Conservation (phyloP, 2,329 filamentous ascomycete species). For the Alternaria triticina region DNA sequence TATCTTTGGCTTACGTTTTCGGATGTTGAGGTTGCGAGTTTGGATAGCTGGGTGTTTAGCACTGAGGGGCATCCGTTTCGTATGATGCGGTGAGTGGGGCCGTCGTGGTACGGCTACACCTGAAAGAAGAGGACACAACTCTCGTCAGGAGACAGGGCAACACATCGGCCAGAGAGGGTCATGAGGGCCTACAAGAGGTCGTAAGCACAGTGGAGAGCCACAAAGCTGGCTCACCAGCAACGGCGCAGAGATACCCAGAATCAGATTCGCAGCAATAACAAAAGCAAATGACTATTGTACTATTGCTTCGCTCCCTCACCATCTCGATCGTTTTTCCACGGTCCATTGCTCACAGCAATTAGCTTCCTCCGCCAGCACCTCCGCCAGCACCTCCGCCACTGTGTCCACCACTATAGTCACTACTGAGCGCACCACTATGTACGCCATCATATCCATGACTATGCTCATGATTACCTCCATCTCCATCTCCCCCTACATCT, state of each 20-base stretch:
- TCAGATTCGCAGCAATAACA: neutral
- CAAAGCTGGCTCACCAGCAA: neutral
- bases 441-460: neutral
- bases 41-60: slow-evolving; percentile 54
- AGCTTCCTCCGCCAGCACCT: neutral
- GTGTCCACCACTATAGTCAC: neutral
- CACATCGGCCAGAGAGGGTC: neutral
- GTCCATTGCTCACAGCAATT: neutral
- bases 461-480: neutral
- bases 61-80: slow-evolving; percentile 52
- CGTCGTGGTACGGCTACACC: neutral
- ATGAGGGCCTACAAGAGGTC: neutral
- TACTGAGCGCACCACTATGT: neutral
- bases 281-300: neutral
- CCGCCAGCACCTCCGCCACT: neutral
- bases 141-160: neutral
- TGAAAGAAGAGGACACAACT: neutral
- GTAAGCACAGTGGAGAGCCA: neutral
- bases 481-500: neutral
- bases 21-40: slow-evolving; percentile 43
- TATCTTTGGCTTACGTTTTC: slow-evolving; percentile 51
- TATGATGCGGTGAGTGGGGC: slow-evolving; percentile 40
- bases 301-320: neutral
- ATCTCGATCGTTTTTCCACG: neutral
- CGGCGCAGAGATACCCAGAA: neutral